phyloP scores from a whole-genome alignment of 148 eudicot species.

The Rhododendron simsii region DNA sequence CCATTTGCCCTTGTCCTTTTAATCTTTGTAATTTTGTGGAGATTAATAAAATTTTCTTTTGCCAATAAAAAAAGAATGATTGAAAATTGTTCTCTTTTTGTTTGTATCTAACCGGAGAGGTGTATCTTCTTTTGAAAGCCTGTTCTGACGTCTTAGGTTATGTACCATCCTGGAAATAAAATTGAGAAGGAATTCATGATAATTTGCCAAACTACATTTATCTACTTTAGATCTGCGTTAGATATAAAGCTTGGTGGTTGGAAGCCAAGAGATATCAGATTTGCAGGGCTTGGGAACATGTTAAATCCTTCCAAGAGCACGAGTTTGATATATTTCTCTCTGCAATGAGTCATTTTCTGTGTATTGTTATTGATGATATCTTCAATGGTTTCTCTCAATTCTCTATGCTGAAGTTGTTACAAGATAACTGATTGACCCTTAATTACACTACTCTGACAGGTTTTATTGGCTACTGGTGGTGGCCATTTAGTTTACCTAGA shows the following conservation, averaged over 20 bases:
- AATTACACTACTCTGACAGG: conserved; percentile 37
- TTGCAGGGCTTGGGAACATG: conserved; percentile 3
- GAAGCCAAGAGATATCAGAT: background rate
- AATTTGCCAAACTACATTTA: background rate
- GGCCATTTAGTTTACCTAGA: conserved; percentile 90
- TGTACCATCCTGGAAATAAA: background rate
- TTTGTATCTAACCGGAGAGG: background rate
- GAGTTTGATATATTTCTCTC: background rate
- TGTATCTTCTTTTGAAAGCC: background rate
- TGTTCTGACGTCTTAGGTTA: background rate
- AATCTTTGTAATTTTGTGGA: too few species aligned
- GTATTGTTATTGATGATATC: background rate
- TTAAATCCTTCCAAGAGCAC: background rate
- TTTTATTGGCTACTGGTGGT: conserved; percentile 87
- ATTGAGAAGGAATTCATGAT: background rate
- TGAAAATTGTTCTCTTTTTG: background rate
- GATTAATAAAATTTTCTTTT: too few species aligned
- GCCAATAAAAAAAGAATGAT: too few species aligned
- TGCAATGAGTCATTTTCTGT: background rate
- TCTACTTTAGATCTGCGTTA: background rate
- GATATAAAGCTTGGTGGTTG: background rate
- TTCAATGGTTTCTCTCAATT: background rate
- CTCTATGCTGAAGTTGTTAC: background rate
- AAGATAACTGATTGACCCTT: background rate
- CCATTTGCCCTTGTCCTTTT: too few species aligned